Base-by-base conservation (phyloP, 441 rosid genomes). In the Croton laevigatus region DNA sequence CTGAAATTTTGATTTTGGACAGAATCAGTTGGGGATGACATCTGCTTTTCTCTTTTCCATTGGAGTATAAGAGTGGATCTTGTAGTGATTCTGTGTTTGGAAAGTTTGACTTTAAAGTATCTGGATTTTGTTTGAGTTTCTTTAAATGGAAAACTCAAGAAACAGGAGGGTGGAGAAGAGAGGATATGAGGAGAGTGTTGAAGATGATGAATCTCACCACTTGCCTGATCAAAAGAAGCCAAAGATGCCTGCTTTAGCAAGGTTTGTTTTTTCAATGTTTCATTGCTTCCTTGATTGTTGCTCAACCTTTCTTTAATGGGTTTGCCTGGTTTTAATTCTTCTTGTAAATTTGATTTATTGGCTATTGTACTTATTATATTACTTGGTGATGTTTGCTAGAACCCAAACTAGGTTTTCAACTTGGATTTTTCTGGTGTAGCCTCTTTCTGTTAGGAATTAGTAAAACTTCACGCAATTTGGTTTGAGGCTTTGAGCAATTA, bases 221-320 rank as follows among this genome's bases (percentile, higher is more conserved):
- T 63, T 79, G 61, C 81, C 87, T 2, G 94, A 84, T 68, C 76
- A 91, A 8, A 94, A 94, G 80, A 94, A 79, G 84, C 82, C 87
- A 61, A 94, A 87, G 76, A 45, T 90, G 73, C 97, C 97, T 32
- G 91, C 92, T 78, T 88, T 94, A 74, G 97, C 96, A 62, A 89
- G 97, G 98, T 94, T 76, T 70, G 80, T 68, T 66, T 2, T n/a
- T 66, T 61, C 78, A 61, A 54, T 48, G 22, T 74, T 53, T 53
- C 44, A 40, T 6, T 71, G 46, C 44, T 8, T 40, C 36, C 40
- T 55, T 54, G 48, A 0, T 27, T 46, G 16, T 40, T 58, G 8
- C 22, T 59, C 10, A 32, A 45, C 40, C 45, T 38, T 1, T 44
- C 52, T 34, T 23, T 57, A 48, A 55, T 16, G 60, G 36, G 32